A percentile compares a stretch with the other conserved stretches of the same genome.
phyloP scores from a whole-genome alignment of 1,284 basidiomycete species.

The Austropuccinia psidii region DNA sequence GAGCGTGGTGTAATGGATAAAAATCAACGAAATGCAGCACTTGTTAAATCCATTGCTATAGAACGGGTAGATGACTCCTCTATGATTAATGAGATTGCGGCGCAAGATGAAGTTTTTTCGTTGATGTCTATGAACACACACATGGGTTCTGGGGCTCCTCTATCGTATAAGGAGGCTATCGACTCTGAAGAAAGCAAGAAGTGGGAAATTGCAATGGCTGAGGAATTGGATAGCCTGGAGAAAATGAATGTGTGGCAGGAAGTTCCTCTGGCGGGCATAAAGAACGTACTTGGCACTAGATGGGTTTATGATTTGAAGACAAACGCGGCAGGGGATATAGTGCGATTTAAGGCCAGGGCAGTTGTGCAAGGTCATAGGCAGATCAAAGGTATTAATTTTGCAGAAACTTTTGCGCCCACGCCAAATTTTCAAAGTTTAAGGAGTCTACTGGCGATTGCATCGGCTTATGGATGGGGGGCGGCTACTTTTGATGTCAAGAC shows the following conservation, averaged over 20 bases:
- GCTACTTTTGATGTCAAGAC: background rate
- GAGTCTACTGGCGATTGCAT: background rate
- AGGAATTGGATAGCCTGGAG: background rate
- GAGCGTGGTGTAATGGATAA: too few relatives aligned
- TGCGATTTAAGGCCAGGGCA: background rate
- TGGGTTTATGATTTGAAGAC: slow-evolving; percentile 4
- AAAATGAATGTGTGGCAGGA: background rate
- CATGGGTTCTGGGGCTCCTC: too few relatives aligned
- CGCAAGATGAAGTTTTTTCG: too few relatives aligned
- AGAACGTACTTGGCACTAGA: background rate
- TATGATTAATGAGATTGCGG: too few relatives aligned
- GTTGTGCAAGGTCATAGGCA: background rate
- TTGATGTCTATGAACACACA: too few relatives aligned
- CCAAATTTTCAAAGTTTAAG: background rate
- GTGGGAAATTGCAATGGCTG: background rate
- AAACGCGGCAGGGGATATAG: background rate
- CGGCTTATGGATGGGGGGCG: background rate
- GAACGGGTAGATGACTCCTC: too few relatives aligned
- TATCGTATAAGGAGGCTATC: background rate
- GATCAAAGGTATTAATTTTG: background rate
- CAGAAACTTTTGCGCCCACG: background rate
- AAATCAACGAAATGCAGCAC: too few relatives aligned
- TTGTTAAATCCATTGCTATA: too few relatives aligned
- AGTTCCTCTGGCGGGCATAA: background rate
- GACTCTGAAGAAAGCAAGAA: background rate